Percentiles rank a stretch among this genome's conserved stretches.
Conservation (phyloP, 495 filamentous ascomycete species). For the Tuber brumale region DNA sequence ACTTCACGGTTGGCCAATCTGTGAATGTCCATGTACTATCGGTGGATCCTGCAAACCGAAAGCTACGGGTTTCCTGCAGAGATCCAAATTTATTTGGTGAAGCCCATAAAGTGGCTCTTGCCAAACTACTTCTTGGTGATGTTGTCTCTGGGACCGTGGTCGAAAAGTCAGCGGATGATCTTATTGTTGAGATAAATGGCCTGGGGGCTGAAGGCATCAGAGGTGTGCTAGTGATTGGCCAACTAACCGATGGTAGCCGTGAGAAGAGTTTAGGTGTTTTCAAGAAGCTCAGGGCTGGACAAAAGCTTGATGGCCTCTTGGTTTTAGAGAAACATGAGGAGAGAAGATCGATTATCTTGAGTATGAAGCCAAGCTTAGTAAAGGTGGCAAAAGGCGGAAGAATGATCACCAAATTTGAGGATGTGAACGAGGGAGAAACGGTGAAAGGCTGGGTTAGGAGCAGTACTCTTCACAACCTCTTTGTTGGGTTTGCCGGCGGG, state of each 20-base stretch:
- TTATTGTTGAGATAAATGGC: slow-evolving; percentile 65
- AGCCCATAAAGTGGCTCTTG: slow-evolving; percentile 66
- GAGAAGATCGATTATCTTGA: slow-evolving; percentile 64
- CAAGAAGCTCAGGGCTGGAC: slow-evolving; percentile 72
- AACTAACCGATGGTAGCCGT: slow-evolving; percentile 73
- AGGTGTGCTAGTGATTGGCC: slow-evolving; percentile 64
- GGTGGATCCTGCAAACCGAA: slow-evolving; percentile 61
- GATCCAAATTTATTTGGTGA: slow-evolving; percentile 69
- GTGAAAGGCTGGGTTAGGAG: slow-evolving; percentile 80
- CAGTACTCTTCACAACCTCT: slow-evolving; percentile 67
- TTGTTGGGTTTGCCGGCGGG: slow-evolving; percentile 74
- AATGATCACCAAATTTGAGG: slow-evolving; percentile 60
- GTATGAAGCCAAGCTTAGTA: slow-evolving; percentile 72
- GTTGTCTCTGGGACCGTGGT: slow-evolving; percentile 70
- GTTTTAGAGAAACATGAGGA: slow-evolving; percentile 70
- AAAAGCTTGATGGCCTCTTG: slow-evolving; percentile 73
- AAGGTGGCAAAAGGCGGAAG: slow-evolving; percentile 61
- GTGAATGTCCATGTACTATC: slow-evolving; percentile 77
- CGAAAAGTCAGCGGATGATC: slow-evolving; percentile 73
- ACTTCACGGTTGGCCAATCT: slow-evolving; percentile 84
- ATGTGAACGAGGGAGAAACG: slow-evolving; percentile 59
- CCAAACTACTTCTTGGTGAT: slow-evolving; percentile 61
- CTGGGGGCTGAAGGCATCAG: slow-evolving; percentile 53
- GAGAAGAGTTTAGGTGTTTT: slow-evolving; percentile 66
- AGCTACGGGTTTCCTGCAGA: slow-evolving; percentile 87